Evolutionary conservation across 192 early-diverging fungal species (phyloP), one percentile per base, ranked within the genome.

Genomic region (Coemansia sp.): DNA sequence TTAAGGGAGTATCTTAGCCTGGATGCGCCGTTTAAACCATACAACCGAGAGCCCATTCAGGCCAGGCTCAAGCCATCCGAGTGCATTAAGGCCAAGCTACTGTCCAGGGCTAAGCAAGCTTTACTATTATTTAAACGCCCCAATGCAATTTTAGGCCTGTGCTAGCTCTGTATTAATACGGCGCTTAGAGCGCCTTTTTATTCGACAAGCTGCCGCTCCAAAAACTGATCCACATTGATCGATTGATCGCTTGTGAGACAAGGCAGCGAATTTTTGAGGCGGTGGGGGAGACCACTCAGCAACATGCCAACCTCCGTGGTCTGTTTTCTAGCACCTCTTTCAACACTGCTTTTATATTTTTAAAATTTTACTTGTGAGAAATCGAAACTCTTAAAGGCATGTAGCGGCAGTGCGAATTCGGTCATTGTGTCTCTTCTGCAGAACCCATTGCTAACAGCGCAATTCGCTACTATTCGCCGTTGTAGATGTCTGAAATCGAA

Each of bases 401-500:
- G 43, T 20, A 20, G n/a, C 8, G 23, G 34, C 12, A 6, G 26
- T 16, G 26, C 52, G 26, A 31, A 26, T 28, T 53, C 26, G 9
- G 8, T 36, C 11, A 16, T 36, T 25, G 33, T 31, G 6, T 33
- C 34, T 11, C 13, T 16, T 58, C 16, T 16, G 20, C 33, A 11
- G 8, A 18, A 36, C 18, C 5, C 4, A 0, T 26, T 53, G 28
- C 52, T 53, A 31, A 53, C 28, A 26, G 52, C 14, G 52, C 26
- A 53, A 16, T 53, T 53, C 14, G 6, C 26, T 31, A 45, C n/a
- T 13, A 20, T 59, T 25, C 0, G 14, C 20, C 6, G 13, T 26
- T 78, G 60, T 73, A 79, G 76, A 80, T 80, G 78, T 65, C 78
- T 20, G 66, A 57, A 45, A 65, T 80, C 38, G 78, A 26, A 58